These are phyloP conservation scores for Fusarium devonianum DNA, from an alignment of 2,329 filamentous ascomycete genomes.

Conservation along the genomic window DNA sequence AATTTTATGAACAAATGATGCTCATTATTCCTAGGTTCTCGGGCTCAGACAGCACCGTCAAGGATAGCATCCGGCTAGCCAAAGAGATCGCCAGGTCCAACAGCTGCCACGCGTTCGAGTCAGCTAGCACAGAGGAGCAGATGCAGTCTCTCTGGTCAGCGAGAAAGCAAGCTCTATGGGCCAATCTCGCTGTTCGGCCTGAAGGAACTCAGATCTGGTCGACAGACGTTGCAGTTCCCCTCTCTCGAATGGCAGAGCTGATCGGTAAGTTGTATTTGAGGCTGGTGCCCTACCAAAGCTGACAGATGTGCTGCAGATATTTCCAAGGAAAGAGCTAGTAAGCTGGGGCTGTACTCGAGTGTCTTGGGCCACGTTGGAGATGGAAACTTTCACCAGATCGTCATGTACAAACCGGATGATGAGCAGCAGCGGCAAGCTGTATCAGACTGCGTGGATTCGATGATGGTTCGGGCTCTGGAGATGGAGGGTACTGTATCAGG, in stretches of 20 bases:
- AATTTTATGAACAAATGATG: neutral
- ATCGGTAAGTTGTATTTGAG: constrained; percentile 52
- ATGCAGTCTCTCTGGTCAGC: constrained; percentile 77
- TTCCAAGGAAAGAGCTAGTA: constrained; percentile 70
- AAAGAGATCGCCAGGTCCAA: constrained; percentile 59
- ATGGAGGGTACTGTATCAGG: constrained; percentile 77
- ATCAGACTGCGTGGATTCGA: constrained; percentile 68
- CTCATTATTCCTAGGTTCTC: constrained; percentile 57
- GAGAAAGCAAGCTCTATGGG: constrained; percentile 77
- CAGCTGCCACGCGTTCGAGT: constrained; percentile 70
- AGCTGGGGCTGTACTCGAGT: constrained; percentile 67
- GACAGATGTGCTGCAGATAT: constrained; percentile 55
- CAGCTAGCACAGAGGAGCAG: constrained; percentile 69
- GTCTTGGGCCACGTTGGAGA: constrained; percentile 80
- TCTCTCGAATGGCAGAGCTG: constrained; percentile 74
- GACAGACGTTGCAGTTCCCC: constrained; percentile 81
- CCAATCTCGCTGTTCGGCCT: constrained; percentile 70
- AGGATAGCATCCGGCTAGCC: constrained; percentile 63
- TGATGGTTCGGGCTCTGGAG: constrained; percentile 74
- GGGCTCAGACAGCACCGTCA: constrained; percentile 68
- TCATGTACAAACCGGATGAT: constrained; percentile 55
- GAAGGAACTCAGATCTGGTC: constrained; percentile 74
- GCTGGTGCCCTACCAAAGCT: too few relatives aligned
- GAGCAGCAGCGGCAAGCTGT: constrained; percentile 62
- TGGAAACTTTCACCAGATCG: constrained; percentile 73